phyloP scores from a whole-genome alignment of 768 basidiomycete species.

The Termitomyces sp. region DNA sequence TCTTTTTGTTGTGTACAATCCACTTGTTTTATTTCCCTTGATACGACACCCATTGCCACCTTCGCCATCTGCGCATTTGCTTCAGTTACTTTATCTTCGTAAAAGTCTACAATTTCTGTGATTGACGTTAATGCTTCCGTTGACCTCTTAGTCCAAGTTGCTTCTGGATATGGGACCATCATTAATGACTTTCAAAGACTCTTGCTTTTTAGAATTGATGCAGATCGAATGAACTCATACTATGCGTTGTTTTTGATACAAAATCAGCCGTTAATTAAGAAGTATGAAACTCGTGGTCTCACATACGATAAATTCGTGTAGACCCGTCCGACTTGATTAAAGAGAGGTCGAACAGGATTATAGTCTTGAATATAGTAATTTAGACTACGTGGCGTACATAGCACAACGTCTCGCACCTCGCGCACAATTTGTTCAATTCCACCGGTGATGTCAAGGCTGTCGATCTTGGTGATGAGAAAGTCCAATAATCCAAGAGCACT shows the following conservation, averaged over 20 bases:
- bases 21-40: conserved; percentile 61
- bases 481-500: conserved; percentile 48
- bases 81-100: conserved; percentile 47
- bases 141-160: conserved; percentile 27
- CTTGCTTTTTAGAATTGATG: conserved; percentile 46
- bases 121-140: conserved; percentile 40
- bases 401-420: conserved; percentile 38
- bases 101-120: conserved; percentile 43
- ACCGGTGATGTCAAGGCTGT: conserved; percentile 47
- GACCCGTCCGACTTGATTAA: conserved; percentile 47
- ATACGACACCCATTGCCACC: conserved; percentile 54
- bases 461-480: conserved; percentile 54
- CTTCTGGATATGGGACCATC: conserved; percentile 21
- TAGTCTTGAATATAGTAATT: conserved; percentile 31
- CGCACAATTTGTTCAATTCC: conserved; percentile 50
- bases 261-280: neutral
- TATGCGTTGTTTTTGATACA: conserved; percentile 19
- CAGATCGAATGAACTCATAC: conserved; percentile 67
- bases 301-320: conserved; percentile 64
- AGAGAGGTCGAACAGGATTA: conserved; percentile 50
- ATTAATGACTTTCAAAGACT: conserved; percentile 40
- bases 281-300: neutral
- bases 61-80: conserved; percentile 46
- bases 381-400: neutral
- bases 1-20: conserved; percentile 39